These are phyloP conservation scores for Nigrospora osmanthi DNA, from an alignment of 2,329 filamentous ascomycete species.

Conservation along the genomic window DNA sequence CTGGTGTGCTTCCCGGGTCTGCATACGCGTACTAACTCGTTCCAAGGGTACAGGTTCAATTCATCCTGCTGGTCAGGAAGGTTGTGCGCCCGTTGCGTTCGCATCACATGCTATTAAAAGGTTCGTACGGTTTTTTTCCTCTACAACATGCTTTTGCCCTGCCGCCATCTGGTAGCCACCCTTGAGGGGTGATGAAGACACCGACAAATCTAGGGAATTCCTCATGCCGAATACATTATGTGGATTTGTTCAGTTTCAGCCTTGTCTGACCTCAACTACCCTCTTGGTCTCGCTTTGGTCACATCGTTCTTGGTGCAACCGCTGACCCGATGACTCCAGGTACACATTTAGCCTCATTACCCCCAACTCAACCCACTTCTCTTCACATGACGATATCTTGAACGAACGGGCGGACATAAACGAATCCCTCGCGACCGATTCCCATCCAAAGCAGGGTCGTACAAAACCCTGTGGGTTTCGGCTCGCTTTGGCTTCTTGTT, in stretches of 20 bases:
- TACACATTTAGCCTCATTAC: conserved; percentile 21
- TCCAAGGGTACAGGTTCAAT: too few relatives aligned
- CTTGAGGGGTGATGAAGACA: conserved; percentile 49
- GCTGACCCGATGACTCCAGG: conserved; percentile 34
- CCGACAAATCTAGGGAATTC: conserved; percentile 56
- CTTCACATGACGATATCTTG: conserved; percentile 52
- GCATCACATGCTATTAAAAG: conserved; percentile 26
- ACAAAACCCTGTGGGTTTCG: conserved; percentile 53
- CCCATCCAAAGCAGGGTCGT: conserved; percentile 48
- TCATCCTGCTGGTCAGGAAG: too few relatives aligned
- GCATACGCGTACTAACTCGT: too few relatives aligned
- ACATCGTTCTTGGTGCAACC: conserved; percentile 1
- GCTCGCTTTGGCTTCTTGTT: conserved; percentile 48
- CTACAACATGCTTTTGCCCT: neutral
- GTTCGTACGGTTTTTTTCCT: conserved; percentile 24
- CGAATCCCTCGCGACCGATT: conserved; percentile 40
- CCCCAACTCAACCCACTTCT: too few relatives aligned
- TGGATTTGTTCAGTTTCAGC: conserved; percentile 62
- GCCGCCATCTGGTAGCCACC: conserved; percentile 6
- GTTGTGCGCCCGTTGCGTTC: too few relatives aligned
- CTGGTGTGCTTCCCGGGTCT: too few relatives aligned
- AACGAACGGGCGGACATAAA: conserved; percentile 66
- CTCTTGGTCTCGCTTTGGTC: neutral
- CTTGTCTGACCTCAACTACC: conserved; percentile 50
- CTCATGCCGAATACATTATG: conserved; percentile 60